These are phyloP conservation scores for Harringtonia lauricola DNA, from an alignment of 2,329 filamentous ascomycete genomes.

Conservation along the genomic window DNA sequence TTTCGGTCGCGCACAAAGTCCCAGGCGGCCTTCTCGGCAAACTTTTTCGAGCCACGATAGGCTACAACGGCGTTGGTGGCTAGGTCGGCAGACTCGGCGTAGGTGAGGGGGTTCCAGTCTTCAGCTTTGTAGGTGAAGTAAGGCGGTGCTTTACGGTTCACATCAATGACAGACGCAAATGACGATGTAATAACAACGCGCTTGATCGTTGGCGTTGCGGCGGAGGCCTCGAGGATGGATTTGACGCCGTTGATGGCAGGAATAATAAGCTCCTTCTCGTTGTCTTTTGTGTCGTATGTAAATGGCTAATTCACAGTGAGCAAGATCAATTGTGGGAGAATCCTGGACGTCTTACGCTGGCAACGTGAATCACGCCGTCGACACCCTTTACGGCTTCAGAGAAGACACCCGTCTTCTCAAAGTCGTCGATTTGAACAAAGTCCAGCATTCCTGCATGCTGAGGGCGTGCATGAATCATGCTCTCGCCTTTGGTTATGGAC, in stretches of 20 bases:
- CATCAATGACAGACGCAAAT: slow-evolving; percentile 10
- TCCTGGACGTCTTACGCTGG: slow-evolving; percentile 4
- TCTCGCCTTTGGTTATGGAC: slow-evolving; percentile 9
- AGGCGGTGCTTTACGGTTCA: slow-evolving; percentile 14
- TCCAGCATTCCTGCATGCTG: slow-evolving; percentile 22
- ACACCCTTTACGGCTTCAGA: slow-evolving; percentile 18
- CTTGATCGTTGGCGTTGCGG: slow-evolving; percentile 15
- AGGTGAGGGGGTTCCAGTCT: slow-evolving; percentile 42
- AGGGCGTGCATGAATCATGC: slow-evolving; percentile 17
- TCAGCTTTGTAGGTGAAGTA: slow-evolving; percentile 28
- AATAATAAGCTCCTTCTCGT: slow-evolving; percentile 31
- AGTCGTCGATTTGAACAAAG: slow-evolving; percentile 30
- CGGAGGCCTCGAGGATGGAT: slow-evolving; percentile 25
- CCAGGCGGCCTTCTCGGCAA: slow-evolving; percentile 43
- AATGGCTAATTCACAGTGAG: slow-evolving; percentile 17
- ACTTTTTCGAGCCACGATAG: slow-evolving; percentile 44
- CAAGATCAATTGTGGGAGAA: not conserved
- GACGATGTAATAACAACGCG: slow-evolving; percentile 17
- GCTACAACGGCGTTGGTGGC: slow-evolving; percentile 22
- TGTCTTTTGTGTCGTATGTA: slow-evolving; percentile 27
- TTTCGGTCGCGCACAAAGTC: slow-evolving; percentile 30
- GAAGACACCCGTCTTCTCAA: slow-evolving; percentile 21
- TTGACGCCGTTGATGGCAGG: slow-evolving; percentile 35
- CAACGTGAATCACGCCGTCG: slow-evolving; percentile 21
- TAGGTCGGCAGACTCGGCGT: slow-evolving; percentile 28